phyloP scores from a whole-genome alignment of 106 monocot genomes.

The Alisma plantagoaquatica region DNA sequence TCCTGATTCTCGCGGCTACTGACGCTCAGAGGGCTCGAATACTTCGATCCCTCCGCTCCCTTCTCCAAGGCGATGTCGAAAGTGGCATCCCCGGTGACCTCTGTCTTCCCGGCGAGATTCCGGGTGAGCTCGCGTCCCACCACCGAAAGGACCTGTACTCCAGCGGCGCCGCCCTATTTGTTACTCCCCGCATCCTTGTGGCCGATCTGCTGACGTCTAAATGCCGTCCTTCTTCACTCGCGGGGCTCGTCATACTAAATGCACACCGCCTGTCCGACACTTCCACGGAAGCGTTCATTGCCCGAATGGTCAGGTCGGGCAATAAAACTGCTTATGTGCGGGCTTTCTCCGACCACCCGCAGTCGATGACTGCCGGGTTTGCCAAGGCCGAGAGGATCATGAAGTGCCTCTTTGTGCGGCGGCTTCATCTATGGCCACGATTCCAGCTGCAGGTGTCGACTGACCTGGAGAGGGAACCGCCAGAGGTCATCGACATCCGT shows the following conservation, averaged over 20 bases:
- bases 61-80: constrained; percentile 6
- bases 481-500: constrained; percentile 80
- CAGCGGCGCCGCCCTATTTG: constrained; percentile 34
- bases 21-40: constrained; percentile 43
- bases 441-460: constrained; percentile 78
- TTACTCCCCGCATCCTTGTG: constrained; percentile 49
- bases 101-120: constrained; percentile 40
- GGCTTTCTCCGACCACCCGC: constrained; percentile 78
- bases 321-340: constrained; percentile 26
- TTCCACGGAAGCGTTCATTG: constrained; percentile 82
- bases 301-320: constrained; percentile 37
- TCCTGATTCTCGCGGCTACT: constrained; percentile 71
- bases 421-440: constrained; percentile 83
- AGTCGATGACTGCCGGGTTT: constrained; percentile 70
- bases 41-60: constrained; percentile 28
- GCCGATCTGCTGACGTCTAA: constrained; percentile 44
- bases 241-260: constrained; percentile 52
- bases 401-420: constrained; percentile 63
- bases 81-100: constrained; percentile 54
- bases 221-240: constrained; percentile 13
- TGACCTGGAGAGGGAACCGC: constrained; percentile 65
- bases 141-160: constrained; percentile 54
- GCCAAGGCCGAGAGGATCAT: constrained; percentile 82
- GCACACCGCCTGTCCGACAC: constrained; percentile 75
- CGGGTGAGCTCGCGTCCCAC: constrained; percentile 54